Percentiles rank a stretch among this genome's conserved stretches.
Conservation (phyloP, 129 eudicot species). For the Helianthus annuus region DNA sequence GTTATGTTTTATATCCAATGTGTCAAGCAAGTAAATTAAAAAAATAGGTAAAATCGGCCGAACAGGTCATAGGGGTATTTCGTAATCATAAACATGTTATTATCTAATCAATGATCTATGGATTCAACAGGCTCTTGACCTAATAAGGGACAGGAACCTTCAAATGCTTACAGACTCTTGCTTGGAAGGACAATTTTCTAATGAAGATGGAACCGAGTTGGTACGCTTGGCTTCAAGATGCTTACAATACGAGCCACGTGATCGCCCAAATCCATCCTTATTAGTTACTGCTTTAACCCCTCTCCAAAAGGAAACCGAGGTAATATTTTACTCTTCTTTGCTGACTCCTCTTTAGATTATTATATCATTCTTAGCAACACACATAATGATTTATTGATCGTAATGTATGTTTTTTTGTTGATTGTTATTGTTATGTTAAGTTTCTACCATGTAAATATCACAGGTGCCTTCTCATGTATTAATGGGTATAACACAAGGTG, state of each 20-base stretch:
- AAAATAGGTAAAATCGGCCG: background rate
- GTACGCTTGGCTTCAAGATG: conserved; percentile 90
- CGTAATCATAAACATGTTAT: background rate
- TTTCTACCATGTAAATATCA: conserved; percentile 14
- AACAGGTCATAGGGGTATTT: background rate
- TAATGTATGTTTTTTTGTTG: background rate
- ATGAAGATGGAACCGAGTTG: conserved; percentile 79
- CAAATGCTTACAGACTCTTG: conserved; percentile 94
- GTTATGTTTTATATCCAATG: background rate
- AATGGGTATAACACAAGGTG: conserved; percentile 73
- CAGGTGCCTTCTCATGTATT: conserved; percentile 77
- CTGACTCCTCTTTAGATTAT: background rate
- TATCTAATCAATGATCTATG: conserved; percentile 21
- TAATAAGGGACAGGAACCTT: conserved; percentile 84
- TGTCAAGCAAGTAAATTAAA: conserved; percentile 6
- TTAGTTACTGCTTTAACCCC: conserved; percentile 76
- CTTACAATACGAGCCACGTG: conserved; percentile 90
- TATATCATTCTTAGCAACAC: too few species aligned
- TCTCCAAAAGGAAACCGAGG: conserved; percentile 89
- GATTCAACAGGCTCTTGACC: conserved; percentile 81
- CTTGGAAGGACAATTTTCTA: conserved; percentile 92
- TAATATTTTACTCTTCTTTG: conserved; percentile 3
- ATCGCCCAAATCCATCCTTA: conserved; percentile 85
- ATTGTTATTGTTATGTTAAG: background rate
- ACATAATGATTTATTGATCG: background rate